phyloP scores from a whole-genome alignment of 192 early-diverging fungal genomes.

The Coemansia sp. region DNA sequence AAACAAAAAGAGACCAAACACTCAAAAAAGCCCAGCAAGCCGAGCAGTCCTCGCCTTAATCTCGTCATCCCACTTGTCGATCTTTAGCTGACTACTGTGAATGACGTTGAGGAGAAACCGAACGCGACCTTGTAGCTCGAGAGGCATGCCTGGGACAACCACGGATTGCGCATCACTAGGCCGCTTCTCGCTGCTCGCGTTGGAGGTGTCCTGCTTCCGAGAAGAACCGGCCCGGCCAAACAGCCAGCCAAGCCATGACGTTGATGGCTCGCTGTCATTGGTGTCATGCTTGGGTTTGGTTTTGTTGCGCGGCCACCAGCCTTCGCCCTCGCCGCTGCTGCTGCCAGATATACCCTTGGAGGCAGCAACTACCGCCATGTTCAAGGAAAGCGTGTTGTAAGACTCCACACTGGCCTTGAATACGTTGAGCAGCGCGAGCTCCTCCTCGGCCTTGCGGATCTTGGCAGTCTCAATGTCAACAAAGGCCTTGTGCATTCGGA shows the following conservation, averaged over 20 bases:
- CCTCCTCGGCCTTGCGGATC: conserved; percentile 63
- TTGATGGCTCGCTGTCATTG: not conserved
- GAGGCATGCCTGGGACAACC: conserved; percentile 53
- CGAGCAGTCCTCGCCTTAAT: conserved; percentile 11
- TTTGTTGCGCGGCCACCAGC: not conserved
- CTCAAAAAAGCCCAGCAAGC: conserved; percentile 20
- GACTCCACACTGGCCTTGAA: conserved; percentile 37
- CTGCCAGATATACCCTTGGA: conserved; percentile 7
- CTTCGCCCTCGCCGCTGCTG: not conserved
- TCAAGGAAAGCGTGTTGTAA: conserved; percentile 24
- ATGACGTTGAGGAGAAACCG: conserved; percentile 59
- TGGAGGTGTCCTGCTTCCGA: not conserved
- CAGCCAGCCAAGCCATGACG: conserved; percentile 51
- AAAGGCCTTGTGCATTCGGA: conserved; percentile 61
- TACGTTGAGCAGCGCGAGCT: conserved; percentile 55
- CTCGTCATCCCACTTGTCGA: conserved; percentile 55
- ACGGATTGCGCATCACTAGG: not conserved
- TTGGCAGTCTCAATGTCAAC: conserved; percentile 58
- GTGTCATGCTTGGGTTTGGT: not conserved
- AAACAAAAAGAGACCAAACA: too few relatives aligned
- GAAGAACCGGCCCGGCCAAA: conserved; percentile 36
- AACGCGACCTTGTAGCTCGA: conserved; percentile 58
- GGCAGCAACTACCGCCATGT: conserved; percentile 36
- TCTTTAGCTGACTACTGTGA: conserved; percentile 55
- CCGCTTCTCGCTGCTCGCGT: not conserved